Conservation (phyloP, 2,329 filamentous ascomycete genomes). For the Paraconiothyrium brasiliense region DNA sequence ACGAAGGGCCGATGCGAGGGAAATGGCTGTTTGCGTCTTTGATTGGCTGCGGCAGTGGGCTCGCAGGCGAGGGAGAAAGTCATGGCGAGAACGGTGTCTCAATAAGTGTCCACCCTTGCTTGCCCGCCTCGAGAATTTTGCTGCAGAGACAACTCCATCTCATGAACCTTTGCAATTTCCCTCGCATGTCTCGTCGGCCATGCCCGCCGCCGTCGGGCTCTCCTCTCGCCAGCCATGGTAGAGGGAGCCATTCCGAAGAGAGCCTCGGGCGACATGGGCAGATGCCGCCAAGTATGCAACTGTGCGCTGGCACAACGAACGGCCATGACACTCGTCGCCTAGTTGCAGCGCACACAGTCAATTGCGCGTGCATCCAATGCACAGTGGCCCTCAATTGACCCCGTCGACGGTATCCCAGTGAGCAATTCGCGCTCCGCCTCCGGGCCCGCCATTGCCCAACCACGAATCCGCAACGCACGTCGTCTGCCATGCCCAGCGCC, state of each 20-base stretch:
- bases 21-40: neutral
- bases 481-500: constrained; percentile 17
- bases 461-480: constrained; percentile 2
- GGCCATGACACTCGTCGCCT: constrained; percentile 11
- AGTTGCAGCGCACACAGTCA: constrained; percentile 13
- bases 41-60: constrained; percentile 11
- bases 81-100: constrained; percentile 8
- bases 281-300: constrained; percentile 13
- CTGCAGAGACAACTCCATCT: neutral
- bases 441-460: constrained; percentile 2
- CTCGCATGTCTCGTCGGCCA: neutral
- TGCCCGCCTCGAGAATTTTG: constrained; percentile 1
- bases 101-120: constrained; percentile 1
- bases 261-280: constrained; percentile 15
- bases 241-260: constrained; percentile 8
- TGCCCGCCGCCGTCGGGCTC: neutral
- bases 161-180: neutral
- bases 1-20: constrained; percentile 10
- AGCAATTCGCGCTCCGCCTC: neutral
- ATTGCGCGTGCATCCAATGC: constrained; percentile 13
- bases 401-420: neutral
- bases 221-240: neutral
- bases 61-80: constrained; percentile 3
- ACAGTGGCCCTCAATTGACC: constrained; percentile 1
- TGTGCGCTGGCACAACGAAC: constrained; percentile 9